Conservation (phyloP, 805 yeast species). For the Wickerhamiella musiphila region DNA sequence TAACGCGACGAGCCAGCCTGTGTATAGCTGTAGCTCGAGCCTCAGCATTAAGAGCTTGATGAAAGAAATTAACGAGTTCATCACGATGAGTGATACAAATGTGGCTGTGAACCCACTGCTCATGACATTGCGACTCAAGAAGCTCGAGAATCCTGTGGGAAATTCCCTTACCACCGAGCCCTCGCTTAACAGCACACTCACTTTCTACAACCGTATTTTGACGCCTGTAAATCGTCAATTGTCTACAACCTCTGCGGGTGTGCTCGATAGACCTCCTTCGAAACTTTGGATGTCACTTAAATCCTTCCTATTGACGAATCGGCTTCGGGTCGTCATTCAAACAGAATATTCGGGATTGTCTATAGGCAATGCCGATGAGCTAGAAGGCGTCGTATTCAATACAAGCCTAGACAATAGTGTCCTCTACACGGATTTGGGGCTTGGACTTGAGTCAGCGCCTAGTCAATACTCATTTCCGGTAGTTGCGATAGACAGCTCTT, state of each 20-base stretch:
- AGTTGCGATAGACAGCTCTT: not conserved
- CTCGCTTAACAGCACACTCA: conserved; percentile 3
- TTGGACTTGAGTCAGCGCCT: not conserved
- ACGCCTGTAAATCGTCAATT: conserved; percentile 5
- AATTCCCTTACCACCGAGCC: conserved; percentile 1
- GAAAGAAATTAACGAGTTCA: too few relatives aligned
- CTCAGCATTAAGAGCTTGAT: too few relatives aligned
- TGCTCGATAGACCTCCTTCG: too few relatives aligned
- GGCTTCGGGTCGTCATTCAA: too few relatives aligned
- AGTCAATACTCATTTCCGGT: not conserved
- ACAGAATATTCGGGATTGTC: too few relatives aligned
- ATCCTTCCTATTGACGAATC: too few relatives aligned
- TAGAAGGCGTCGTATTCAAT: not conserved
- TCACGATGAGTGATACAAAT: conserved; percentile 28
- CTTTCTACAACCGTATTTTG: conserved; percentile 7
- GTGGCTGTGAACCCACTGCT: conserved; percentile 29
- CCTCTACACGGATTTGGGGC: not conserved
- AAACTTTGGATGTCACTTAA: too few relatives aligned
- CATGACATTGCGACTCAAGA: conserved; percentile 21
- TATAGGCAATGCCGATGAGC: not conserved
- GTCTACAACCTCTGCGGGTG: too few relatives aligned
- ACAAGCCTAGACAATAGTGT: too few relatives aligned
- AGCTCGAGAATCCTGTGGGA: not conserved
- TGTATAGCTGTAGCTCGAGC: too few relatives aligned
- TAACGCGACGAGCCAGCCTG: too few relatives aligned